Percentiles rank a stretch among this genome's conserved stretches.
Evolutionary conservation across 805 yeast species (phyloP).

Genomic region (Danielia oregonensis): DNA sequence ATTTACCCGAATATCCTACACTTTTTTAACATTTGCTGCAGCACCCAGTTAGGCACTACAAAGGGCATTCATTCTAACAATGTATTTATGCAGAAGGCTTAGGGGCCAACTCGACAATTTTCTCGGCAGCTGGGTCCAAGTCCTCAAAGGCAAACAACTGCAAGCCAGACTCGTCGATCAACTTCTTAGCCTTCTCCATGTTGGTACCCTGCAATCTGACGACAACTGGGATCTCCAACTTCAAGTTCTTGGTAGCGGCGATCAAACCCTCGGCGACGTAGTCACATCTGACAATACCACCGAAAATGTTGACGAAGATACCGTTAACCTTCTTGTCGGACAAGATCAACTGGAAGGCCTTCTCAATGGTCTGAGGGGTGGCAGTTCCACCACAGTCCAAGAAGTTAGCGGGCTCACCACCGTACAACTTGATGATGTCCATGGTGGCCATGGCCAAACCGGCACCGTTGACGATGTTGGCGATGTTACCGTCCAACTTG

Average conservation of each 20-base stretch:
- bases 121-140: slow-evolving; percentile 95
- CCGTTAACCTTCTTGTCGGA: slow-evolving; percentile 87
- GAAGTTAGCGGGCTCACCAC: slow-evolving; percentile 99
- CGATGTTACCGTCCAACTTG: slow-evolving; percentile 97
- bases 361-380: slow-evolving; percentile 95
- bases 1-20: slow-evolving; percentile 1
- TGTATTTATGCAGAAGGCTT: slow-evolving; percentile 9
- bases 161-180: slow-evolving; percentile 84
- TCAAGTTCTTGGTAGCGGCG: slow-evolving; percentile 88
- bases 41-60: no score
- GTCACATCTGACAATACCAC: slow-evolving; percentile 99
- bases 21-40: no score
- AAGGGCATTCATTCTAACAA: no score
- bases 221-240: slow-evolving; percentile 89
- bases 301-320: slow-evolving; percentile 96
- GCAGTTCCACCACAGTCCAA: slow-evolving; percentile 99
- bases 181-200: slow-evolving; percentile 80
- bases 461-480: slow-evolving; percentile 98
- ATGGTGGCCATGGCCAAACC: slow-evolving; percentile 99
- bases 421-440: slow-evolving; percentile 97
- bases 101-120: slow-evolving; percentile 73
- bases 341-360: slow-evolving; percentile 90
- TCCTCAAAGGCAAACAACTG: slow-evolving; percentile 89
- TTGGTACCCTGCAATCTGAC: slow-evolving; percentile 99
- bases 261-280: slow-evolving; percentile 97